Evolutionary conservation across 345 rosid species (phyloP).

Genomic region (Acer campestre): DNA sequence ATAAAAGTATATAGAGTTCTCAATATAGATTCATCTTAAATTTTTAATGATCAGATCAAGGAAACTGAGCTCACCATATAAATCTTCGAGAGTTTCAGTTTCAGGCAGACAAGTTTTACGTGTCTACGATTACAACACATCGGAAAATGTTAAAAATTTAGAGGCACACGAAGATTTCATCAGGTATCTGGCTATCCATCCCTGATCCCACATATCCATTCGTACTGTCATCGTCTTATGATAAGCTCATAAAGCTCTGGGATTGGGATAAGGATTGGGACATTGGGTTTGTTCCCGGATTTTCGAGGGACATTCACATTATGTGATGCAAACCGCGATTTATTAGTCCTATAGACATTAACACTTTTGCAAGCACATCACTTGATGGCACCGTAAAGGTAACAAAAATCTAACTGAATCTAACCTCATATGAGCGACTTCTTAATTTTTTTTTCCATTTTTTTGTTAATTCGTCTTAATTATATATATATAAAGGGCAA

Average conservation of each 20-base stretch:
- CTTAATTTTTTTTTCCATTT: neutral
- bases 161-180: slow-evolving; percentile 77
- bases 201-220: slow-evolving; percentile 62
- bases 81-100: too few species aligned
- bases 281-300: slow-evolving; percentile 91
- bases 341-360: slow-evolving; percentile 78
- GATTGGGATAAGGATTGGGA: slow-evolving; percentile 99
- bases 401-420: neutral
- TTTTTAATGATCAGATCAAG: too few species aligned
- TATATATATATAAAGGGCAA: too few species aligned
- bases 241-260: slow-evolving; percentile 98
- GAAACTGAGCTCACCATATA: too few species aligned
- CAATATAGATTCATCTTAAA: too few species aligned
- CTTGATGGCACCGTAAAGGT: slow-evolving; percentile 97
- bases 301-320: slow-evolving; percentile 99
- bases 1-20: too few species aligned
- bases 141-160: too few species aligned
- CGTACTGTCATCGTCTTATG: slow-evolving; percentile 94
- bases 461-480: neutral
- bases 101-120: too few species aligned
- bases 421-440: too few species aligned
- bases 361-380: slow-evolving; percentile 96
- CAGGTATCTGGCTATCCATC: slow-evolving; percentile 80
- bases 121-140: slow-evolving; percentile 29
- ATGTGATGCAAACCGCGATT: slow-evolving; percentile 97